These are phyloP conservation scores for Magnaporthiopsis incrustans DNA, from an alignment of 2,329 filamentous ascomycete genomes.

Conservation along the genomic window DNA sequence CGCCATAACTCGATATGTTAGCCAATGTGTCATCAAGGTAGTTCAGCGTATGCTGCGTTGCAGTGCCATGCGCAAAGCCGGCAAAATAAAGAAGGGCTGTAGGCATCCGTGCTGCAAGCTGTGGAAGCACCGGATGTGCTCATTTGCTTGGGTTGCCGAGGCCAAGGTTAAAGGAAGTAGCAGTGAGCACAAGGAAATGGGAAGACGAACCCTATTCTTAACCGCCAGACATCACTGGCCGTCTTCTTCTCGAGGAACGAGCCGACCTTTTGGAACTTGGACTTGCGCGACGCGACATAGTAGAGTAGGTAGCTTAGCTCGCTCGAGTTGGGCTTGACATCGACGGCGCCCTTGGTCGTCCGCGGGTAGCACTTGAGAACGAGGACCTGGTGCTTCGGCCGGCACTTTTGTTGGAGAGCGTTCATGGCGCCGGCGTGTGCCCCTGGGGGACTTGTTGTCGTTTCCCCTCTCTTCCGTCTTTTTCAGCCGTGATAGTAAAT, in stretches of 20 bases:
- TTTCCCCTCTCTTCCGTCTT: not conserved
- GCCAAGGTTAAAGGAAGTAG: not conserved
- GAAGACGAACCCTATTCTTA: constrained; percentile 68
- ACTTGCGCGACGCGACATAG: constrained; percentile 88
- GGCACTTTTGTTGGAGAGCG: constrained; percentile 59
- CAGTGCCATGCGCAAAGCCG: not conserved
- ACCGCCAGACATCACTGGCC: constrained; percentile 81
- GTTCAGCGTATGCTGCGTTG: too few species aligned
- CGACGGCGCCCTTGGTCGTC: constrained; percentile 81
- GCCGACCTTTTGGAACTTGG: constrained; percentile 94
- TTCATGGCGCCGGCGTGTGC: constrained; percentile 41
- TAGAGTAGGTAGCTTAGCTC: constrained; percentile 96
- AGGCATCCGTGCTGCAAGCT: not conserved
- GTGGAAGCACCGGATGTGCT: not conserved
- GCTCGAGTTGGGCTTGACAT: constrained; percentile 92
- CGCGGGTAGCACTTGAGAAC: constrained; percentile 95
- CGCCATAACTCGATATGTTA: not conserved
- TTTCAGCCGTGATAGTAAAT: not conserved
- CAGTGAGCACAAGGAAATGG: not conserved
- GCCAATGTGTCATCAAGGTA: not conserved
- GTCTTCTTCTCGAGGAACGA: constrained; percentile 92
- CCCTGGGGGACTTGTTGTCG: not conserved
- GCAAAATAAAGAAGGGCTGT: too few species aligned
- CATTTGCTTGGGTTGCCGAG: not conserved
- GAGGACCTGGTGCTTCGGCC: constrained; percentile 94